phyloP scores from a whole-genome alignment of 306 rosid species.

The Cicer judaicum region DNA sequence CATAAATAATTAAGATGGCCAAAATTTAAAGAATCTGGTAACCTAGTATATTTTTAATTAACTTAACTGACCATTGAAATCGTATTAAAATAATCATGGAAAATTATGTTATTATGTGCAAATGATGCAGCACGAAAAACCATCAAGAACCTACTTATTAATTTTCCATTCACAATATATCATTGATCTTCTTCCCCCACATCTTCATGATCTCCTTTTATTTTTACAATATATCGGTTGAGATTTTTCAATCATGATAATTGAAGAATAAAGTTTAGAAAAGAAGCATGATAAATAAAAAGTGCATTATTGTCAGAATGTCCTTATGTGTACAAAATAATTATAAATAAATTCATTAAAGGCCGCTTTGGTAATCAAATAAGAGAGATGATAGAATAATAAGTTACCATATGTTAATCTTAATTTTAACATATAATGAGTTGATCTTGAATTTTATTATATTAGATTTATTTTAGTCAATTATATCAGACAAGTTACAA shows the following conservation, averaged over 20 bases:
- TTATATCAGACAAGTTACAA: too few species aligned
- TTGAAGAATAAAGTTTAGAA: background rate
- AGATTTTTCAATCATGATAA: slow-evolving; percentile 51
- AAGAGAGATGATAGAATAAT: too few species aligned
- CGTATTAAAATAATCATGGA: slow-evolving; percentile 57
- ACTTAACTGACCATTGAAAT: slow-evolving; percentile 50
- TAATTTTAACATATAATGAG: too few species aligned
- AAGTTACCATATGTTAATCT: too few species aligned
- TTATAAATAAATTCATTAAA: slow-evolving; percentile 21
- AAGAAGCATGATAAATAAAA: slow-evolving; percentile 3
- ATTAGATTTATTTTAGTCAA: too few species aligned
- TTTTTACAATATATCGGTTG: slow-evolving; percentile 10
- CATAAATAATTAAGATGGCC: slow-evolving; percentile 32
- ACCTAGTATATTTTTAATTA: slow-evolving; percentile 43
- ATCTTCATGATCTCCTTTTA: slow-evolving; percentile 25
- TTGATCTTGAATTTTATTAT: too few species aligned
- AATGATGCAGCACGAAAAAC: slow-evolving; percentile 44
- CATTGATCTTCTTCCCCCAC: slow-evolving; percentile 14
- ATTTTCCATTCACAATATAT: slow-evolving; percentile 29
- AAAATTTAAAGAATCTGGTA: slow-evolving; percentile 34
- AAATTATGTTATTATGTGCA: slow-evolving; percentile 44
- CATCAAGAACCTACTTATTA: slow-evolving; percentile 33
- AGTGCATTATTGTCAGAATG: slow-evolving; percentile 35
- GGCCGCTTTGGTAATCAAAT: too few species aligned
- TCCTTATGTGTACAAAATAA: slow-evolving; percentile 27